Percentiles rank a stretch among this genome's conserved stretches.
Conservation (phyloP, 345 rosid species). For the Cardamine resedifolia region DNA sequence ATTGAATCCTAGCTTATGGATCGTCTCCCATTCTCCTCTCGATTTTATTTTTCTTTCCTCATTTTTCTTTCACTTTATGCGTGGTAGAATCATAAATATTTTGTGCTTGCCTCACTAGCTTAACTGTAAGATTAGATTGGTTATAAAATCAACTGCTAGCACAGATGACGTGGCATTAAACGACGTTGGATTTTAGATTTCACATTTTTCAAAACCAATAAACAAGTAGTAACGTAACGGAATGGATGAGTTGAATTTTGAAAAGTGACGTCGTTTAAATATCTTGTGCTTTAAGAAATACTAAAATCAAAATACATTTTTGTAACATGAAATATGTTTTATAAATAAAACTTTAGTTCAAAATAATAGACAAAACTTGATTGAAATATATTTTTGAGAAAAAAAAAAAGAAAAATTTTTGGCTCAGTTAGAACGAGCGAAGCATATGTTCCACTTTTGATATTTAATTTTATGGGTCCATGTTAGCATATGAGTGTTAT, state of each 20-base stretch:
- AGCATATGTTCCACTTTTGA: too few species aligned
- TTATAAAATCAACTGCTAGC: constrained; percentile 26
- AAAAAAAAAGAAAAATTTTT: neutral
- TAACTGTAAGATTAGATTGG: constrained; percentile 1
- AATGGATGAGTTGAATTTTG: neutral
- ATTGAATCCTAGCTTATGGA: constrained; percentile 37
- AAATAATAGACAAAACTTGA: neutral
- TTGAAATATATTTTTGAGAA: neutral
- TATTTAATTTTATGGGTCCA: too few species aligned
- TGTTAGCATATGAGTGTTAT: too few species aligned
- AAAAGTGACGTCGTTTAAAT: neutral
- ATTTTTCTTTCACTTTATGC: neutral
- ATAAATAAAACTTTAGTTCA: too few species aligned
- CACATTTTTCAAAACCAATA: neutral
- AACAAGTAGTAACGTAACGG: constrained; percentile 5
- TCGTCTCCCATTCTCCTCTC: constrained; percentile 18
- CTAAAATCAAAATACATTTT: neutral
- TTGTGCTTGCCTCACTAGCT: constrained; percentile 25
- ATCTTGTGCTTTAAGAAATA: neutral
- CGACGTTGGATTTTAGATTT: neutral
- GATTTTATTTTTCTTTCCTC: neutral
- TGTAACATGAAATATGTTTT: neutral
- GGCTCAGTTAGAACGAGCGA: neutral
- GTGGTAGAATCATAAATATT: constrained; percentile 32
- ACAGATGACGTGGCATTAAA: constrained; percentile 19